Conservation (phyloP, 352 stramenopile genomes). For the Phytopythium helicoides region DNA sequence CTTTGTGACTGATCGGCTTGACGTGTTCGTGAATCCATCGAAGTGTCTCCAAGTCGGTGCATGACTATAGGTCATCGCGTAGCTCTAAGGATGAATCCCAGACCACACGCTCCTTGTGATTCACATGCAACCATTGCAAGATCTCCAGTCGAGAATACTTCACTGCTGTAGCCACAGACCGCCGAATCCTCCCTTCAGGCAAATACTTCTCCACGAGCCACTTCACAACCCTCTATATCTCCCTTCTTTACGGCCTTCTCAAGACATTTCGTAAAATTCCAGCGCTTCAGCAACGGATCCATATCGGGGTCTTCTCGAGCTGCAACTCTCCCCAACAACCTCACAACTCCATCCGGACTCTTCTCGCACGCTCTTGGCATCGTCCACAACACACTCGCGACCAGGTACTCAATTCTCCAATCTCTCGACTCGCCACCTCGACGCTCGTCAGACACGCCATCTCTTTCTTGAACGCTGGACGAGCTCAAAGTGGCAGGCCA, state of each 20-base stretch:
- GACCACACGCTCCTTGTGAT: neutral
- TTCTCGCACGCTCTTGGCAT: too few relatives aligned
- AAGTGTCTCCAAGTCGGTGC: neutral
- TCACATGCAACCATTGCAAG: neutral
- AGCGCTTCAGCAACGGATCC: neutral
- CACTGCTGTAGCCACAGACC: neutral
- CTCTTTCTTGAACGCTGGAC: too few relatives aligned
- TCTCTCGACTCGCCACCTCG: too few relatives aligned
- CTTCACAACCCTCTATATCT: neutral
- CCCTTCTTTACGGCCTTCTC: neutral
- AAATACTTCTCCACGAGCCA: slow-evolving; percentile 1
- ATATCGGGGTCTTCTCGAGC: neutral
- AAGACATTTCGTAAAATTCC: neutral
- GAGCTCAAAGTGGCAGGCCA: too few relatives aligned
- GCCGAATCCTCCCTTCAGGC: neutral
- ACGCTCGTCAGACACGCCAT: too few relatives aligned
- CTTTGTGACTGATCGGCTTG: neutral
- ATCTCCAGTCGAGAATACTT: neutral
- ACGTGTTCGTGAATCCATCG: neutral
- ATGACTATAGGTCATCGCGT: neutral
- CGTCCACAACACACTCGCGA: too few relatives aligned
- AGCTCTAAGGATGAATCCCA: neutral
- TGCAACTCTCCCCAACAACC: neutral
- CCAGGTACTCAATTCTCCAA: too few relatives aligned
- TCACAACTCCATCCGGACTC: too few relatives aligned